Evolutionary conservation across 2,329 filamentous ascomycete genomes (phyloP).

Genomic region (Pseudogymnoascus sp.): DNA sequence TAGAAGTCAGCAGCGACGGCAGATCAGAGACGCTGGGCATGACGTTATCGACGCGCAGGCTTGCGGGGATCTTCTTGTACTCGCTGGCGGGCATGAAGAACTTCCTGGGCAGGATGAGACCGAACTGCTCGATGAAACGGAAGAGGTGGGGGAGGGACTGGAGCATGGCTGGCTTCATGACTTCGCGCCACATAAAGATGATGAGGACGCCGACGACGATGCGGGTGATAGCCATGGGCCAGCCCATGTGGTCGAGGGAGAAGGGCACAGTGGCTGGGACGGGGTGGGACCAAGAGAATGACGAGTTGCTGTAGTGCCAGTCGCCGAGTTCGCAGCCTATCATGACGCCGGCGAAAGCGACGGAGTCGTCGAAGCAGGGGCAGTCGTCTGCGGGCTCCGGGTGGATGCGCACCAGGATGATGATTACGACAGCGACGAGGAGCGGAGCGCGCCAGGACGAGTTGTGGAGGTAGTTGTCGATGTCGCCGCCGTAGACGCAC

Average conservation of each 20-base stretch:
- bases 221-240: conserved; percentile 53
- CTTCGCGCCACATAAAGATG: conserved; percentile 83
- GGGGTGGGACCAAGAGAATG: conserved; percentile 42
- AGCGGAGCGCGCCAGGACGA: conserved; percentile 57
- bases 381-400: conserved; percentile 96
- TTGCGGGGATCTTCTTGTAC: conserved; percentile 73
- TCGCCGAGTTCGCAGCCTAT: conserved; percentile 75
- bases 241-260: conserved; percentile 57
- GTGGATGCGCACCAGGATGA: conserved; percentile 76
- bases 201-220: conserved; percentile 72
- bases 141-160: conserved; percentile 76
- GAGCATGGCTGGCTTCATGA: conserved; percentile 77
- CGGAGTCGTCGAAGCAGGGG: conserved; percentile 92
- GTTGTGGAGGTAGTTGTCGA: conserved; percentile 64
- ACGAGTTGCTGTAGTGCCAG: conserved; percentile 58
- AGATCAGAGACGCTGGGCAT: conserved; percentile 85
- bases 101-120: conserved; percentile 71
- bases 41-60: conserved; percentile 74
- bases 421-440: conserved; percentile 55
- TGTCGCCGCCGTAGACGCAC: conserved; percentile 49
- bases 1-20: conserved; percentile 69
- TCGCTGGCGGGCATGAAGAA: conserved; percentile 88
- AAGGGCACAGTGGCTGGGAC: conserved; percentile 54
- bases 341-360: conserved; percentile 83
- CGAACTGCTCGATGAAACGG: conserved; percentile 70